These are phyloP conservation scores for Coemansia erecta DNA, from an alignment of 192 early-diverging fungal species.

Conservation along the genomic window DNA sequence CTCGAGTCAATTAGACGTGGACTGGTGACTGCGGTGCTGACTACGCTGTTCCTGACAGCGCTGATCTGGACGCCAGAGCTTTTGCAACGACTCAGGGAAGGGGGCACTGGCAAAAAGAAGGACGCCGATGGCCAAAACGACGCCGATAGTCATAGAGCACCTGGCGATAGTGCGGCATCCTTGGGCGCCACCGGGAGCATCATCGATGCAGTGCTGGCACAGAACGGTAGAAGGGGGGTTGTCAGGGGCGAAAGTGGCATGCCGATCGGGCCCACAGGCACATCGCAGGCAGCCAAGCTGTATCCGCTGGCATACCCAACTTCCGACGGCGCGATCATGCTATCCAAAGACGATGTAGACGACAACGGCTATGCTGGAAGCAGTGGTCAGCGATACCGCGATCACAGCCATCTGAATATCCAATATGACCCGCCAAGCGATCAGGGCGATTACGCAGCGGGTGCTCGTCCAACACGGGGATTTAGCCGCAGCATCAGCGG, in stretches of 20 bases:
- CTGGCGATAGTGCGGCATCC: neutral
- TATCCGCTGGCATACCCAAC: neutral
- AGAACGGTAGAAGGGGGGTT: too few relatives aligned
- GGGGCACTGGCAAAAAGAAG: neutral
- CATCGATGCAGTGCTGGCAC: too few relatives aligned
- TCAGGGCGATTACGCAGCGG: neutral
- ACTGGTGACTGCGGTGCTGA: slow-evolving; percentile 51
- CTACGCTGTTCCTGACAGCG: slow-evolving; percentile 25
- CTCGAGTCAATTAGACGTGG: slow-evolving; percentile 79
- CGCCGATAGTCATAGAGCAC: neutral
- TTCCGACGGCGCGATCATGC: neutral
- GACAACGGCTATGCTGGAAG: neutral
- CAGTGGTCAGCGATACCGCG: slow-evolving; percentile 16
- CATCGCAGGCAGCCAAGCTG: neutral
- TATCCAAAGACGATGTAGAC: neutral
- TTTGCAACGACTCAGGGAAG: slow-evolving; percentile 6
- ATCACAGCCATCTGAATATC: slow-evolving; percentile 45
- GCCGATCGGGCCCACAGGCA: too few relatives aligned
- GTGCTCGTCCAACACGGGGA: neutral
- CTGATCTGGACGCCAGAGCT: slow-evolving; percentile 42
- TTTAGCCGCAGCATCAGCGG: slow-evolving; percentile 9
- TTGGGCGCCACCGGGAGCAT: too few relatives aligned
- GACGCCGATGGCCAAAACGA: neutral
- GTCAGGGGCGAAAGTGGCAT: too few relatives aligned
- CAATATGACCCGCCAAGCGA: slow-evolving; percentile 31